Conservation (phyloP, 768 basidiomycete species). For the Rhizopogon vinicolor region DNA sequence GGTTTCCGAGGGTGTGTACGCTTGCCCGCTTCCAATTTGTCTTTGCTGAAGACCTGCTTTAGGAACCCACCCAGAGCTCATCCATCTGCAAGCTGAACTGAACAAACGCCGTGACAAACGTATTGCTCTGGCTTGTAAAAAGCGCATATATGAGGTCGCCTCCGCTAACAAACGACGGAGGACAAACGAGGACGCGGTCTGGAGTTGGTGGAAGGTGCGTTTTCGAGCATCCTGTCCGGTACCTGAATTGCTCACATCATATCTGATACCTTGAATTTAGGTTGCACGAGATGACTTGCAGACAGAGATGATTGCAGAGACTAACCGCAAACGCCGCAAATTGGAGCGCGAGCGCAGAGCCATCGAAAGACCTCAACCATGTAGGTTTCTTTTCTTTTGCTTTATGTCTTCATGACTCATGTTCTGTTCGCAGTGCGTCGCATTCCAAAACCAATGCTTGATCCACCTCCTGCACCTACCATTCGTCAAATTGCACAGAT, state of each 20-base stretch:
- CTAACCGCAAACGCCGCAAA: constrained; percentile 78
- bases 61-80: constrained; percentile 86
- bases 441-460: constrained; percentile 51
- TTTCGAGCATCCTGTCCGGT: constrained; percentile 3
- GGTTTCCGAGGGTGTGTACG: constrained; percentile 64
- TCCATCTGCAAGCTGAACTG: constrained; percentile 77
- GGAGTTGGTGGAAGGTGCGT: constrained; percentile 89
- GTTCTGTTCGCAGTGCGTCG: constrained; percentile 42
- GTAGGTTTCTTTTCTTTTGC: constrained; percentile 37
- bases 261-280: constrained; percentile 31
- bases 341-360: constrained; percentile 83
- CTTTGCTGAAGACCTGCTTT: background rate
- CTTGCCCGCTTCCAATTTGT: background rate
- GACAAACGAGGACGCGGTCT: constrained; percentile 71
- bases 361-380: constrained; percentile 68
- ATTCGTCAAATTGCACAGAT: constrained; percentile 65
- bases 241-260: background rate
- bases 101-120: constrained; percentile 76
- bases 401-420: background rate
- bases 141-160: constrained; percentile 63
- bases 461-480: constrained; percentile 52
- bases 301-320: constrained; percentile 84
- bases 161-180: constrained; percentile 59
- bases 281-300: constrained; percentile 74
- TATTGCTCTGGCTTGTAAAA: constrained; percentile 71